These are phyloP conservation scores for Tripterygium wilfordii DNA, from an alignment of 177 flowering plant genomes.

Conservation along the genomic window DNA sequence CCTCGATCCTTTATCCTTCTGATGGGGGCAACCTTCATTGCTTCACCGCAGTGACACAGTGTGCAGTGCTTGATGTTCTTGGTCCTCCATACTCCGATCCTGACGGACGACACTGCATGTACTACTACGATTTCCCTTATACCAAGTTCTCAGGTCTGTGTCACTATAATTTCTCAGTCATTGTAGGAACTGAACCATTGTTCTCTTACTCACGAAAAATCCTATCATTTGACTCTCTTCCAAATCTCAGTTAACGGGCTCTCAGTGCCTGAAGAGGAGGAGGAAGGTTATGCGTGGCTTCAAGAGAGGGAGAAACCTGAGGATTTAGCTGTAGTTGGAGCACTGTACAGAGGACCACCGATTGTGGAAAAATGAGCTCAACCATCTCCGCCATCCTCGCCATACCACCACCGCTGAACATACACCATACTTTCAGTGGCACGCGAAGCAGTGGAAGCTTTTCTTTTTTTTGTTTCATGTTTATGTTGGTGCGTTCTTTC, in stretches of 20 bases:
- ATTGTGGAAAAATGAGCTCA: slow-evolving; percentile 34
- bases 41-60: slow-evolving; percentile 79
- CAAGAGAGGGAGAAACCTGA: slow-evolving; percentile 57
- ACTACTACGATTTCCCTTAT: slow-evolving; percentile 57
- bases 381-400: neutral
- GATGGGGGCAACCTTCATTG: slow-evolving; percentile 88
- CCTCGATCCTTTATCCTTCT: slow-evolving; percentile 78
- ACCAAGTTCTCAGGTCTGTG: slow-evolving; percentile 43
- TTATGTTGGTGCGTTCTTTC: no score
- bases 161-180: neutral
- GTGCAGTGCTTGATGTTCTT: slow-evolving; percentile 93
- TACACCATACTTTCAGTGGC: no score
- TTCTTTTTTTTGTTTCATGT: neutral
- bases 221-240: neutral
- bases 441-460: slow-evolving; percentile 1
- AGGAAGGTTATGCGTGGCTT: slow-evolving; percentile 61
- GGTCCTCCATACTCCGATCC: slow-evolving; percentile 86
- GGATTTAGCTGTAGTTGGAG: slow-evolving; percentile 56
- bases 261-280: slow-evolving; percentile 38
- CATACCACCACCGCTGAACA: no score
- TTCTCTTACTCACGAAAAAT: neutral
- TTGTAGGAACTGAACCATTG: neutral
- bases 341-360: slow-evolving; percentile 64
- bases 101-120: slow-evolving; percentile 79
- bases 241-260: slow-evolving; percentile 32